phyloP scores from a whole-genome alignment of 768 basidiomycete species.

The Suillus hirtellus region DNA sequence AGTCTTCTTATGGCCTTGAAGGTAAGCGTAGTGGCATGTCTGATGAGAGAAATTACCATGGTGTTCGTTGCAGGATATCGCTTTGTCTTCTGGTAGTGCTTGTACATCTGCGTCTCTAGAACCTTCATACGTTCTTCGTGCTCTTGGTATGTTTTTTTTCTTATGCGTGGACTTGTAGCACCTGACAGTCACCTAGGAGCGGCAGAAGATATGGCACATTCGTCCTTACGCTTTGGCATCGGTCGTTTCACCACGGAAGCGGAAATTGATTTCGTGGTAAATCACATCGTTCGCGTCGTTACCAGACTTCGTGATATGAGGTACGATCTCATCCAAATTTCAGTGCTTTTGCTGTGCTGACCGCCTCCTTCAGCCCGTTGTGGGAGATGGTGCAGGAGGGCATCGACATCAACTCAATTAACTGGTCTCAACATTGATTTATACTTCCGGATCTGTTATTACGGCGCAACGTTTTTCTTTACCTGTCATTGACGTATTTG shows the following conservation, averaged over 20 bases:
- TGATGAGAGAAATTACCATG: slow-evolving; percentile 2
- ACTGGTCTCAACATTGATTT: slow-evolving; percentile 77
- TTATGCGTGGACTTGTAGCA: background rate
- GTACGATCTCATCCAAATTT: slow-evolving; percentile 36
- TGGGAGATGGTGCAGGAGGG: slow-evolving; percentile 99
- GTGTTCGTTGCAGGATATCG: slow-evolving; percentile 71
- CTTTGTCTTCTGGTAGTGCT: slow-evolving; percentile 95
- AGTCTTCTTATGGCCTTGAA: slow-evolving; percentile 97
- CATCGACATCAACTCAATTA: slow-evolving; percentile 91
- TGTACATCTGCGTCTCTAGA: slow-evolving; percentile 98
- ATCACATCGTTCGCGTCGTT: slow-evolving; percentile 86
- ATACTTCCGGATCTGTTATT: slow-evolving; percentile 2
- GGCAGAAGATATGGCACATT: slow-evolving; percentile 99
- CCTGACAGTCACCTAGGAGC: slow-evolving; percentile 53
- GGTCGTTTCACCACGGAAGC: slow-evolving; percentile 98
- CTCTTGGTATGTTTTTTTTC: slow-evolving; percentile 61
- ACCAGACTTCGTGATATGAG: slow-evolving; percentile 91
- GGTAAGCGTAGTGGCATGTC: slow-evolving; percentile 41
- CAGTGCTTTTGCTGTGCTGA: slow-evolving; percentile 16
- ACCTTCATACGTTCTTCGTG: slow-evolving; percentile 96
- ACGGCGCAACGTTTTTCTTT: background rate
- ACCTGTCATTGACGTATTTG: background rate
- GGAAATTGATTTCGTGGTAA: slow-evolving; percentile 92
- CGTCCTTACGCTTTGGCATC: slow-evolving; percentile 94
- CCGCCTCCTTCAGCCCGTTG: slow-evolving; percentile 59